Conservation (phyloP, 2,329 filamentous ascomycete genomes). For the Talaromyces sp. region DNA sequence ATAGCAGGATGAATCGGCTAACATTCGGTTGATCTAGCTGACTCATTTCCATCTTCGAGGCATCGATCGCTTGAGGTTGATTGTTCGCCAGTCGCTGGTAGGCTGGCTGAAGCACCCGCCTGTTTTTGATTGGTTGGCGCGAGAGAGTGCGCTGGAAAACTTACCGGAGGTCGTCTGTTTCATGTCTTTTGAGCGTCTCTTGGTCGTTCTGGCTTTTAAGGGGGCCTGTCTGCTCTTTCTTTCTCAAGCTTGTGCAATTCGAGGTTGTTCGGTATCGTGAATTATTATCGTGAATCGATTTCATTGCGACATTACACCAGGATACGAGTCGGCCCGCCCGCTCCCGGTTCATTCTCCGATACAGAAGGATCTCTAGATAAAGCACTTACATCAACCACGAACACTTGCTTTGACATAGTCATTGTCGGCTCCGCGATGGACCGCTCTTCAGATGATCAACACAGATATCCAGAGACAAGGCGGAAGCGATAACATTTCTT, state of each 20-base stretch:
- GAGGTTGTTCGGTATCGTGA: not conserved
- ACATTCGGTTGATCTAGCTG: not conserved
- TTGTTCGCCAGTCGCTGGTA: not conserved
- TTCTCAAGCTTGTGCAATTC: not conserved
- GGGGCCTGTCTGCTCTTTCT: no score
- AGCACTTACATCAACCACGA: not conserved
- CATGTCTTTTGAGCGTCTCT: not conserved
- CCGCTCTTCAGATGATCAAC: not conserved
- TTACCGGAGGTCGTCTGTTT: not conserved
- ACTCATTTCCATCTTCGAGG: not conserved
- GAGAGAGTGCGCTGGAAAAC: not conserved
- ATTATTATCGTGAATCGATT: not conserved
- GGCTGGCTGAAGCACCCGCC: not conserved
- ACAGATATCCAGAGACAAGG: not conserved
- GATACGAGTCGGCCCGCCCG: not conserved
- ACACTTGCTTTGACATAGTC: not conserved
- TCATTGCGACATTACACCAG: not conserved
- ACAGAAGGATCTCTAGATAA: not conserved
- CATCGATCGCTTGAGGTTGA: not conserved
- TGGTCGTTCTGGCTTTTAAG: not conserved
- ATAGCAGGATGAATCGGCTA: not conserved
- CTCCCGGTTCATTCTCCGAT: not conserved
- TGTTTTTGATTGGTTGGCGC: not conserved
- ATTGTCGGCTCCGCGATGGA: not conserved
- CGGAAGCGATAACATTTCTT: not conserved